phyloP scores from a whole-genome alignment of 73 alveolate genomes.

The Paramecium sonneborni region DNA sequence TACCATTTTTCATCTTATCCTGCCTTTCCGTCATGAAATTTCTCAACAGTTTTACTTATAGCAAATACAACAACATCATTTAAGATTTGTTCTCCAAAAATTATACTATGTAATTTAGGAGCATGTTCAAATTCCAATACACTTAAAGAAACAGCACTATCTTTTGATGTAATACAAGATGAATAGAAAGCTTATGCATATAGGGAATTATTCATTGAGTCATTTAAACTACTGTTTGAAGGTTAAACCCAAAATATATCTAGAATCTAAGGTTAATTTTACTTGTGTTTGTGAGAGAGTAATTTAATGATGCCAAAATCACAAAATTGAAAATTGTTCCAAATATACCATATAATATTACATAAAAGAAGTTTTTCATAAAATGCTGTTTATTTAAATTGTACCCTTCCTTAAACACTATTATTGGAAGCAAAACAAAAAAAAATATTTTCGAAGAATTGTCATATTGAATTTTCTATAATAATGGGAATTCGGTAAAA shows the following conservation, averaged over 20 bases:
- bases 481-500: not conserved
- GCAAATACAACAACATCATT: constrained; percentile 41
- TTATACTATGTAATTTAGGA: constrained; percentile 89
- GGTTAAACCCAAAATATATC: not conserved
- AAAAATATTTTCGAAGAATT: constrained; percentile 81
- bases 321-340: constrained; percentile 94
- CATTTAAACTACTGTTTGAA: not conserved
- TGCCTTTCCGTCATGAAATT: not conserved
- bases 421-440: constrained; percentile 94
- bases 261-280: not conserved
- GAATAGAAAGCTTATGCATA: constrained; percentile 71
- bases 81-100: constrained; percentile 89
- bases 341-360: constrained; percentile 91
- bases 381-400: constrained; percentile 78
- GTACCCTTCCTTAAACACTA: constrained; percentile 97
- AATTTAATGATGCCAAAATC: constrained; percentile 83
- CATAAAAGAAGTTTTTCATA: constrained; percentile 91
- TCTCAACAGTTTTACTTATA: not conserved
- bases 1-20: not conserved
- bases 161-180: constrained; percentile 89
- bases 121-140: constrained; percentile 81
- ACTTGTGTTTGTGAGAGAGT: constrained; percentile 53
- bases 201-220: not conserved
- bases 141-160: constrained; percentile 91
- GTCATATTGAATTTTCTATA: not conserved